Evolutionary conservation across 108 stramenopile genomes (phyloP), one percentile per base, ranked within the genome.

Genomic region (Fistulifera solaris): DNA sequence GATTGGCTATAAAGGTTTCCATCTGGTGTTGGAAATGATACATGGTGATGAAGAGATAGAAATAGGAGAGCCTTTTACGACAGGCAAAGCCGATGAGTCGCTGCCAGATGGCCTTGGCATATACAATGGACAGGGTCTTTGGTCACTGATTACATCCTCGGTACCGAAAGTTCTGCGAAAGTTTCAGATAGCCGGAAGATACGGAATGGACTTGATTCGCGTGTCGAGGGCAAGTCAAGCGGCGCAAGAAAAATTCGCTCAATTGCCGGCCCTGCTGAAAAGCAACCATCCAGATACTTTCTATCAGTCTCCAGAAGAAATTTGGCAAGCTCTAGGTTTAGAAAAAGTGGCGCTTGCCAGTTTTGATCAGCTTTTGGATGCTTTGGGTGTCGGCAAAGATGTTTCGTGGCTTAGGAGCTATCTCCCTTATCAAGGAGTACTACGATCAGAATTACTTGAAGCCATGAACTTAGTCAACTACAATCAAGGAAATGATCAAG

Each of bases 401-500:
- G 48, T 25, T 13, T 58, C 64, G 35, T 54, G 69, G 72, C 71
- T 61, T 65, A 56, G 62, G 25, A 43, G 40, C 4, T 63, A 48
- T 43, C 38, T 70, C 1, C 68, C 62, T 1, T 59, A 63, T 8
- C 62, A 77, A 52, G 89, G 85, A 10, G 66, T 59, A 17, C 44
- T 86, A 27, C 62, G 77, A 31, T 55, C 59, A 0, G 89, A 90
- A 55, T 58, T 90, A 12, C 49, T 83, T 16, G 63, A 64, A 11
- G 77, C 73, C 3, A 72, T 82, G 25, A 78, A 71, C 28, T 26
- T 90, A 1, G 71, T 71, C 49, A 86, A 81, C 25, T 77, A 86
- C 71, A 84, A 90, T 63, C 80, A 83, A 64, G 63, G 73, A 42
- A 62, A 70, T 44, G 58, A 67, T 38, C 60, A 76, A 46, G 68